Evolutionary conservation across 2,329 filamentous ascomycete genomes (phyloP).

Genomic region (Pseudogymnoascus sp.): DNA sequence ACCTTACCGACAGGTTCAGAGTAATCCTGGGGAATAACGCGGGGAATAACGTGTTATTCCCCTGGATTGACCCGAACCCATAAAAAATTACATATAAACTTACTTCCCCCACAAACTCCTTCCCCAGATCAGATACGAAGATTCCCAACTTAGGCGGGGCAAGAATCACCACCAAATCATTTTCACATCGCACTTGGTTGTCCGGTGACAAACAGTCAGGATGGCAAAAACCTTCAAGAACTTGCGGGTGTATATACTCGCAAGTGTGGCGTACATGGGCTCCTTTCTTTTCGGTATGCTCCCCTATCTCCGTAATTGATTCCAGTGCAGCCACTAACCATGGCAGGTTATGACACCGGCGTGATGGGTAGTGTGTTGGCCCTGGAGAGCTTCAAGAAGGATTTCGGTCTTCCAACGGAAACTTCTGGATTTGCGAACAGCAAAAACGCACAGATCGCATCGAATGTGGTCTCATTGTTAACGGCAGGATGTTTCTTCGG

Average conservation of each 20-base stretch:
- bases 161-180: not conserved
- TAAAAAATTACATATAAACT: not conserved
- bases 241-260: conserved; percentile 7
- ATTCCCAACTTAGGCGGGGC: not conserved
- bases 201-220: not conserved
- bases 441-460: conserved; percentile 11
- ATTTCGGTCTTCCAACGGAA: conserved; percentile 19
- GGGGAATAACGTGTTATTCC: not conserved
- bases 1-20: not conserved
- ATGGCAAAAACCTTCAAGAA: not conserved
- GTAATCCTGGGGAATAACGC: not conserved
- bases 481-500: conserved; percentile 45
- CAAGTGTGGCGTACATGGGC: conserved; percentile 16
- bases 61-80: not conserved
- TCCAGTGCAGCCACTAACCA: not conserved
- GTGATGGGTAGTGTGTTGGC: conserved; percentile 18
- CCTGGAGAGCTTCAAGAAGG: conserved; percentile 17
- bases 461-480: conserved; percentile 40
- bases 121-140: not conserved
- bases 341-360: conserved; percentile 18
- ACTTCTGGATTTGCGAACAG: conserved; percentile 11
- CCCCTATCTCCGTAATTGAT: not conserved
- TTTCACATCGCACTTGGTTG: not conserved
- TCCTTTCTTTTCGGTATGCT: conserved; percentile 18
- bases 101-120: not conserved